These are phyloP conservation scores for Lipomyces starkeyi DNA, from an alignment of 805 yeast genomes.

Conservation along the genomic window DNA sequence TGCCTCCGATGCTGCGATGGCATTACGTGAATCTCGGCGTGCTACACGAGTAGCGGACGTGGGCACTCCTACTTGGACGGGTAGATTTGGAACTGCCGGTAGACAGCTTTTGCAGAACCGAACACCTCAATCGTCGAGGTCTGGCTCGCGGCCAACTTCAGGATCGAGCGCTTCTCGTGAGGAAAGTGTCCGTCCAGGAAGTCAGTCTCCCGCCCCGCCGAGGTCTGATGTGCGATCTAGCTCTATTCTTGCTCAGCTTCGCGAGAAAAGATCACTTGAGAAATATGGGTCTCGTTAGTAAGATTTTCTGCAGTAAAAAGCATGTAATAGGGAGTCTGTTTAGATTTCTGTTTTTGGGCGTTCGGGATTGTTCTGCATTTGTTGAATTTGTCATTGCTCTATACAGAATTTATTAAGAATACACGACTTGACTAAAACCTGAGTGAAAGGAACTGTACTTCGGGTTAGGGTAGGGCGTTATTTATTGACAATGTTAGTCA, in stretches of 20 bases:
- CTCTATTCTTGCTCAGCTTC: constrained; percentile 57
- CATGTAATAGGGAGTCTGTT: not conserved
- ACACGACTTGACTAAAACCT: too few relatives aligned
- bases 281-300: constrained; percentile 2
- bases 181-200: not conserved
- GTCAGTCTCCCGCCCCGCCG: constrained; percentile 18
- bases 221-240: constrained; percentile 49
- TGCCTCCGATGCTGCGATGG: constrained; percentile 66
- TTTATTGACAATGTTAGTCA: not conserved
- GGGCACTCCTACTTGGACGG: constrained; percentile 97
- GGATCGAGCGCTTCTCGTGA: not conserved
- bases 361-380: not conserved
- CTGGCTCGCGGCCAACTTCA: not conserved
- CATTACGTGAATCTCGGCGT: constrained; percentile 63
- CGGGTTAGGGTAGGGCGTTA: not conserved
- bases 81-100: constrained; percentile 69
- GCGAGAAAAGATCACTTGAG: constrained; percentile 52
- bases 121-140: constrained; percentile 11
- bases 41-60: constrained; percentile 55
- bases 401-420: too few relatives aligned
- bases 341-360: not conserved
- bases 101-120: constrained; percentile 14
- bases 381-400: not conserved
- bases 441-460: not conserved
- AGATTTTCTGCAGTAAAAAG: not conserved